Evolutionary conservation across 805 yeast species (phyloP), one percentile per base, ranked within the genome.

Genomic region (Candida nanaspora): DNA sequence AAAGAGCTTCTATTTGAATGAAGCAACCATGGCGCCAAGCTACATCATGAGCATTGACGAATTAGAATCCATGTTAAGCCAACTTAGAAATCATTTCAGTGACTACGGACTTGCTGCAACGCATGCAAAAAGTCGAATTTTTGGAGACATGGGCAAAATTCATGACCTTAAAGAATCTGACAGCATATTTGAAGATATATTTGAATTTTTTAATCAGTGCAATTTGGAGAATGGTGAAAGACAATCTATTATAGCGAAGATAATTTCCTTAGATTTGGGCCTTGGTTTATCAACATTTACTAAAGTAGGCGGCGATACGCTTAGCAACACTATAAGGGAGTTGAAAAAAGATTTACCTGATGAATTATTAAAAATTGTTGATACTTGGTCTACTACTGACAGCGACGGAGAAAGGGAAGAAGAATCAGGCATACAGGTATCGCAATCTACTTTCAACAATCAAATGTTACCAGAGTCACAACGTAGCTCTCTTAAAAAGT

Each of bases 21-120:
- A 44, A 4, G 21, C 20, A 20, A 38, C 37, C 2, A 9, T 15
- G 2, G 34, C 27, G 4, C 42, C 43, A 6, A 27, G 22, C 2
- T 33, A 27, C 14, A 35, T 60, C 3, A 31, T 39, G 3, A 56
- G 58, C 22, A 35, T 56, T 8, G 43, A 39, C 2, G 69, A 64
- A 39, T 40, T 65, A 20, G 65, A 63, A 38, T 51, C 57, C 14
- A 63, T 65, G 69, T 28, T 66, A 19, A 45, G 46, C 11, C 69
- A 64, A 39, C 39, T 62, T 34, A 48, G 48, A 16, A 37, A 38
- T n/a, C 55, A 53, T 35, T 61, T 26, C 25, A 40, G 14, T 2
- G n/a, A 18, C 13, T 29, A 22, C 25, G 35, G 35, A 18, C 15
- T 21, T 14, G 6, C 22, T 13, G 27, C 7, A 40, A 38, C 15